phyloP scores from a whole-genome alignment of 2,329 filamentous ascomycete genomes.

The Conoideocrella luteorostrata region DNA sequence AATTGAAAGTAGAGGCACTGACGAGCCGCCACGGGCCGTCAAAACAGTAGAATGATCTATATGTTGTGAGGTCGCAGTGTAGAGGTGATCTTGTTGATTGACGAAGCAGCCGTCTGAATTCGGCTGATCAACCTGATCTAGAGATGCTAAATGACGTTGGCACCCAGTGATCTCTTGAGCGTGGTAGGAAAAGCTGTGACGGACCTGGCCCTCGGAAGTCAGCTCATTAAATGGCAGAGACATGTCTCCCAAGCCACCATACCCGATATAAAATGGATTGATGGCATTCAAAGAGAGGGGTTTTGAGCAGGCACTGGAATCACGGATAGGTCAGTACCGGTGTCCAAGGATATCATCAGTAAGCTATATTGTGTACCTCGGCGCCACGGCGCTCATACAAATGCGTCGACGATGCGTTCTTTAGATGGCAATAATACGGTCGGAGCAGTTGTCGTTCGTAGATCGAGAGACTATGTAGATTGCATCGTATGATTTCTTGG shows the following conservation, averaged over 20 bases:
- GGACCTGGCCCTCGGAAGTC: slow-evolving; percentile 14
- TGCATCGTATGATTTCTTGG: slow-evolving; percentile 6
- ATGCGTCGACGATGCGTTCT: slow-evolving; percentile 12
- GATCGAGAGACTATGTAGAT: slow-evolving; percentile 5
- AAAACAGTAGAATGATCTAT: neutral
- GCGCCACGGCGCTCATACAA: slow-evolving; percentile 12
- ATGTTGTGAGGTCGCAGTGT: neutral
- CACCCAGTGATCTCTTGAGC: neutral
- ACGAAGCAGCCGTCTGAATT: neutral
- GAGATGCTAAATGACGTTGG: neutral
- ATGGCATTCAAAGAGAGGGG: slow-evolving; percentile 10
- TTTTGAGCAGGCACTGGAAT: slow-evolving; percentile 7
- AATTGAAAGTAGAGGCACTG: neutral
- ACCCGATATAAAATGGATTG: slow-evolving; percentile 7
- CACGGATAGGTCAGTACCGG: slow-evolving; percentile 11
- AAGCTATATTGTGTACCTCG: slow-evolving; percentile 8
- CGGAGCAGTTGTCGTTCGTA: no score
- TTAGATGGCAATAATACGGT: no score
- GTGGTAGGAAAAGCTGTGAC: slow-evolving; percentile 12
- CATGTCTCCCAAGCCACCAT: slow-evolving; percentile 16
- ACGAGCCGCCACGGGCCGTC: neutral
- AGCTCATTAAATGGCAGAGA: slow-evolving; percentile 17
- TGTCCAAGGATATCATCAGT: slow-evolving; percentile 1
- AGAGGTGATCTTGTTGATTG: neutral
- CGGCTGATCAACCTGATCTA: neutral